Evolutionary conservation across 2,329 filamentous ascomycete genomes (phyloP).

Genomic region (Aspergillus intermedius): DNA sequence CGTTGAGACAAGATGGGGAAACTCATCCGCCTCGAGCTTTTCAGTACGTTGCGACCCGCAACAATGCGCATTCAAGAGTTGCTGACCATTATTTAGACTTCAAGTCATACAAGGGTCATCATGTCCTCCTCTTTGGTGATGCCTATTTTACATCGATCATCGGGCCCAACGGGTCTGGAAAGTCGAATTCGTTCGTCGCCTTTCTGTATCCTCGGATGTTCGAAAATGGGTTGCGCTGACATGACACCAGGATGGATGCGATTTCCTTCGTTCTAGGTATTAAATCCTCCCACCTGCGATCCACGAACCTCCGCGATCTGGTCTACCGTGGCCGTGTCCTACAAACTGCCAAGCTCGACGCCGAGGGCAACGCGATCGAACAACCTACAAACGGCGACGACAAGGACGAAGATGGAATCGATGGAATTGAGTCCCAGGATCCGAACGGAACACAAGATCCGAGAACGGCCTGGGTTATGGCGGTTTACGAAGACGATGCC

Average conservation of each 20-base stretch:
- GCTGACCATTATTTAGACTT: slow-evolving; percentile 60
- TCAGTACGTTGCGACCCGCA: slow-evolving; percentile 54
- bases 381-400: slow-evolving; percentile 59
- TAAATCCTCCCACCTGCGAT: slow-evolving; percentile 96
- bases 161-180: slow-evolving; percentile 97
- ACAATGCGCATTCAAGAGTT: slow-evolving; percentile 5
- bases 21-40: slow-evolving; percentile 87
- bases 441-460: slow-evolving; percentile 63
- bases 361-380: slow-evolving; percentile 63
- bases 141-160: slow-evolving; percentile 99
- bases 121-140: slow-evolving; percentile 89
- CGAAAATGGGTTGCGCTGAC: slow-evolving; percentile 15
- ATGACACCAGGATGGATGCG: slow-evolving; percentile 74
- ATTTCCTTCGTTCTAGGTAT: slow-evolving; percentile 98
- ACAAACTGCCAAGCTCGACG: slow-evolving; percentile 86
- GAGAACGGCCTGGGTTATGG: slow-evolving; percentile 97
- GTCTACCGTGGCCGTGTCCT: slow-evolving; percentile 93
- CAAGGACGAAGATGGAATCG: slow-evolving; percentile 48
- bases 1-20: slow-evolving; percentile 70
- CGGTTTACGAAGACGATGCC: slow-evolving; percentile 95
- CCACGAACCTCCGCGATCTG: slow-evolving; percentile 84
- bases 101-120: slow-evolving; percentile 98
- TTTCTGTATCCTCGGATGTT: neutral
- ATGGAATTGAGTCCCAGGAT: slow-evolving; percentile 55
- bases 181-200: slow-evolving; percentile 80